Evolutionary conservation across 2,329 filamentous ascomycete genomes (phyloP).

Genomic region (Calonectria hongkongensis): DNA sequence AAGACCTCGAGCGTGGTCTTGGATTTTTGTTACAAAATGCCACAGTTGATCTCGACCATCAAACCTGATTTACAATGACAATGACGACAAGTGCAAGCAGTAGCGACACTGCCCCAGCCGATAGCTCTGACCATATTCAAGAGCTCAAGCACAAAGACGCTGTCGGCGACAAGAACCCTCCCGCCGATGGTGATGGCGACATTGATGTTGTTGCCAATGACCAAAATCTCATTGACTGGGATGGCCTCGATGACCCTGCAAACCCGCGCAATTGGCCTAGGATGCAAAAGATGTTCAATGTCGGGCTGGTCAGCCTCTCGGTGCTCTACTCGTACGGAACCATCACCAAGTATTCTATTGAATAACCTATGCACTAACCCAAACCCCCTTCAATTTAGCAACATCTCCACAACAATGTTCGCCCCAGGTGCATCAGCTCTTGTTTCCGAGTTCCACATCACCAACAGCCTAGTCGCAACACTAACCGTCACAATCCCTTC

Average conservation of each 20-base stretch:
- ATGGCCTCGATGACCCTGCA: slow-evolving; percentile 70
- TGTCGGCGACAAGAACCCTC: background rate
- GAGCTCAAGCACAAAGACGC: background rate
- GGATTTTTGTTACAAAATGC: background rate
- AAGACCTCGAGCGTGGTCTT: background rate
- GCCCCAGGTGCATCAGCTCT: slow-evolving; percentile 45
- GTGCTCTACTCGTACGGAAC: slow-evolving; percentile 54
- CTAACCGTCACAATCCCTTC: slow-evolving; percentile 41
- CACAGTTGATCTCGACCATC: background rate
- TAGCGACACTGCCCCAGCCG: background rate
- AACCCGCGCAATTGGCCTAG: slow-evolving; percentile 81
- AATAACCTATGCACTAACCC: background rate
- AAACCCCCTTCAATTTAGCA: slow-evolving; percentile 13
- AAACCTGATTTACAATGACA: background rate
- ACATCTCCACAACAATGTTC: slow-evolving; percentile 51
- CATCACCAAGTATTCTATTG: background rate
- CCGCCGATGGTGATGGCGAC: background rate
- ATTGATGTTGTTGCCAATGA: background rate
- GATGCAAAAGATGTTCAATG: slow-evolving; percentile 63
- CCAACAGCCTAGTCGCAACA: slow-evolving; percentile 30
- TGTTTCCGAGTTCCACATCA: slow-evolving; percentile 42
- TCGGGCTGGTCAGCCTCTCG: slow-evolving; percentile 68
- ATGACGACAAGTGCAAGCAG: background rate
- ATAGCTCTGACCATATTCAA: background rate
- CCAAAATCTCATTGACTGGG: slow-evolving; percentile 74